These are phyloP conservation scores for Glarea lozoyensis DNA, from an alignment of 495 filamentous ascomycete genomes.

Conservation along the genomic window DNA sequence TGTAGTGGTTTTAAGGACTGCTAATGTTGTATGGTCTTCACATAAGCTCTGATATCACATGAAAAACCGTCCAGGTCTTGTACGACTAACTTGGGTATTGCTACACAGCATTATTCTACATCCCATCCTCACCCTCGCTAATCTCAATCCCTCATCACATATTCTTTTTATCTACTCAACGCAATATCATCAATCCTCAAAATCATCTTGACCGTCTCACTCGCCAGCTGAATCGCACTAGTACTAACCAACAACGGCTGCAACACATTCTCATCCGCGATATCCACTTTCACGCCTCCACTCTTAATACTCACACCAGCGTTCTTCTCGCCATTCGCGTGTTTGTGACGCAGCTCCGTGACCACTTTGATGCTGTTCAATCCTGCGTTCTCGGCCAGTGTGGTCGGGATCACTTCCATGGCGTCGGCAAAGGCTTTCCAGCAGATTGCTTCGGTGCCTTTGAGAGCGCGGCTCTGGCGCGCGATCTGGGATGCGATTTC, in stretches of 20 bases:
- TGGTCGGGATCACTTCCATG: constrained; percentile 95
- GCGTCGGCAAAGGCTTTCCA: constrained; percentile 98
- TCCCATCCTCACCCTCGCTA: not conserved
- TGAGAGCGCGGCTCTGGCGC: constrained; percentile 70
- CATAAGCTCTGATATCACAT: too few relatives aligned
- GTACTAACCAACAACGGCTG: constrained; percentile 95
- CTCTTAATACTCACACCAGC: constrained; percentile 96
- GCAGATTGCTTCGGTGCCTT: constrained; percentile 92
- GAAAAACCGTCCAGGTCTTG: too few relatives aligned
- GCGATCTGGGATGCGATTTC: constrained; percentile 79
- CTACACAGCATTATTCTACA: not conserved
- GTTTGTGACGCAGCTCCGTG: constrained; percentile 88
- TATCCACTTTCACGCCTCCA: constrained; percentile 90
- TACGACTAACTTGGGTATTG: too few relatives aligned
- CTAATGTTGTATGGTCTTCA: too few relatives aligned
- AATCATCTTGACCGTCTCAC: constrained; percentile 96
- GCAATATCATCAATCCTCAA: constrained; percentile 21
- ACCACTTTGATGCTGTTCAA: constrained; percentile 97
- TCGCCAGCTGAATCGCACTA: constrained; percentile 91
- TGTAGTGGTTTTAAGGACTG: too few relatives aligned
- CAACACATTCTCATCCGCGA: constrained; percentile 93
- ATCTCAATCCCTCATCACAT: too few relatives aligned
- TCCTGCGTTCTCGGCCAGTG: constrained; percentile 93
- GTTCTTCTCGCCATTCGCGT: constrained; percentile 89
- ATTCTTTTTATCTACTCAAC: constrained; percentile 10